phyloP scores from a whole-genome alignment of 2,329 filamentous ascomycete species.

The Didymella pinodella region DNA sequence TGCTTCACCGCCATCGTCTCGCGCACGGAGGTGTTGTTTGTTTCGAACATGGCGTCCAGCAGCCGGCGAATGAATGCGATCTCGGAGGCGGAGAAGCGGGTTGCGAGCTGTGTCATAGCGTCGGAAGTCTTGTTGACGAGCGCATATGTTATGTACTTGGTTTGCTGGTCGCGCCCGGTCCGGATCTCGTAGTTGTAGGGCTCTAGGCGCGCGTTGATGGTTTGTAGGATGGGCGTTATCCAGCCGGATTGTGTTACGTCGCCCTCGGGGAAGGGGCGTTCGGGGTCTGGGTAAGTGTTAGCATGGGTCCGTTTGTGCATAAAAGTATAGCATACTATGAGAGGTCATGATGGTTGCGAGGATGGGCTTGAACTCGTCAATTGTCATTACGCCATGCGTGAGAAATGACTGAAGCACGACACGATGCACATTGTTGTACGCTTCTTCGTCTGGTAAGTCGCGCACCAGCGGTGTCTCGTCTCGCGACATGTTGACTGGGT shows the following conservation, averaged over 20 bases:
- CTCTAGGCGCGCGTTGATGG: slow-evolving; percentile 75
- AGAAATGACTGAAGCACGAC: slow-evolving; percentile 92
- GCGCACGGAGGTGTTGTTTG: slow-evolving; percentile 77
- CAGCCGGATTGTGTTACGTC: slow-evolving; percentile 71
- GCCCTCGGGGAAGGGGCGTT: slow-evolving; percentile 60
- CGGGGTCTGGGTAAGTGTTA: slow-evolving; percentile 39
- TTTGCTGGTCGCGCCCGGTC: slow-evolving; percentile 72
- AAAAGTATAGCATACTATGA: slow-evolving; percentile 51
- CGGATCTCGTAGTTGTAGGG: slow-evolving; percentile 89
- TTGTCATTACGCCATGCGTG: slow-evolving; percentile 77
- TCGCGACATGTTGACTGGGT: slow-evolving; percentile 11
- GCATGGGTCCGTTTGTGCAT: background rate
- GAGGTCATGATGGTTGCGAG: slow-evolving; percentile 77
- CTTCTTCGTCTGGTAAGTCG: slow-evolving; percentile 17
- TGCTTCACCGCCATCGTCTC: slow-evolving; percentile 84
- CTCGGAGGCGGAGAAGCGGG: slow-evolving; percentile 80
- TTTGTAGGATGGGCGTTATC: slow-evolving; percentile 72
- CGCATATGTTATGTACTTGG: slow-evolving; percentile 74
- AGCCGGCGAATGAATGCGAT: slow-evolving; percentile 88
- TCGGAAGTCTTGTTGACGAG: slow-evolving; percentile 84
- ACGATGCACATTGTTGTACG: slow-evolving; percentile 69
- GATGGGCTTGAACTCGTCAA: slow-evolving; percentile 74
- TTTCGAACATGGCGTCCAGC: slow-evolving; percentile 91
- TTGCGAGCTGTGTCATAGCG: slow-evolving; percentile 84
- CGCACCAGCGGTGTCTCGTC: slow-evolving; percentile 21